Percentiles rank a stretch among this genome's conserved stretches.
These are phyloP conservation scores for Fusarium brevicatenulatum DNA, from an alignment of 2,329 filamentous ascomycete genomes.

Conservation along the genomic window DNA sequence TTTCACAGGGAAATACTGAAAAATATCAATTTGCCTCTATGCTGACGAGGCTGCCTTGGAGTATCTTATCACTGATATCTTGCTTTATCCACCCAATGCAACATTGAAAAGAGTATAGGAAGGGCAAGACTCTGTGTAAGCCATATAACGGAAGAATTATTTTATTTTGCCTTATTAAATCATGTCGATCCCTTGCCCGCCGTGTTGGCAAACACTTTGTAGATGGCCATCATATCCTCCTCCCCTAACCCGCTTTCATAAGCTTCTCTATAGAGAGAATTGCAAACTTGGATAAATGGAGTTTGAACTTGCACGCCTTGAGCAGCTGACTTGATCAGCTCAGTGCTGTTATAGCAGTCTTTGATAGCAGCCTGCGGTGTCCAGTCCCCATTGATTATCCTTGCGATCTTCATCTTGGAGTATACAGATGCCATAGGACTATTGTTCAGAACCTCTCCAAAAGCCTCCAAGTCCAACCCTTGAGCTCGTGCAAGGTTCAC, in stretches of 20 bases:
- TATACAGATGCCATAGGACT: not conserved
- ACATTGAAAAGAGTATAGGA: no score
- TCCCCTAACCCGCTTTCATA: not conserved
- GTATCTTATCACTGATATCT: no score
- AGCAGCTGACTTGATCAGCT: not conserved
- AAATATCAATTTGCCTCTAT: no score
- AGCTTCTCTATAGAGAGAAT: not conserved
- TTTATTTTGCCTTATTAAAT: no score
- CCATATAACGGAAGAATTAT: no score
- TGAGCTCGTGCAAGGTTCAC: not conserved
- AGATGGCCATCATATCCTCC: not conserved
- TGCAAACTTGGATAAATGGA: not conserved
- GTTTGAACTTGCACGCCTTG: not conserved
- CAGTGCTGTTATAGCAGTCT: not conserved
- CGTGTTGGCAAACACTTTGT: not conserved
- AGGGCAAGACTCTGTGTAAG: no score
- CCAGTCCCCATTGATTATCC: not conserved
- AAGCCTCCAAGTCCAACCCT: not conserved
- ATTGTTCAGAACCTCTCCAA: not conserved
- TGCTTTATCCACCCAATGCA: no score
- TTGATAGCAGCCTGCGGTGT: not conserved
- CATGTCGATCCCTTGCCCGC: no score
- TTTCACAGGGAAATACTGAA: no score
- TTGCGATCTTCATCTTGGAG: not conserved
- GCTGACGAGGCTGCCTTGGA: no score